Conservation (phyloP, 208 protist genomes). For the Porcisia deanei region DNA sequence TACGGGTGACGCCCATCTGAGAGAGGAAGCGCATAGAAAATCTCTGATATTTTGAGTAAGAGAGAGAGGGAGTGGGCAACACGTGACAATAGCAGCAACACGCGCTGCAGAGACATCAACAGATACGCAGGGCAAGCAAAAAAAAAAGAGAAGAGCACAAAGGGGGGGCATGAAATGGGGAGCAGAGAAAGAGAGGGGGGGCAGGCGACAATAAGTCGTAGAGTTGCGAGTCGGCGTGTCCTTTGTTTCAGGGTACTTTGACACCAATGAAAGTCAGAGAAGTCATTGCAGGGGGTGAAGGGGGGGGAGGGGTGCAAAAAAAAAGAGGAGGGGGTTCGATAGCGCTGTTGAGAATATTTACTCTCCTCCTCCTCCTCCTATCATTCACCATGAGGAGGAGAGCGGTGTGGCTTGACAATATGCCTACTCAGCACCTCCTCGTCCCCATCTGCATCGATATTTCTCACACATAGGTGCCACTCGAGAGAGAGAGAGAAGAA, state of each 20-base stretch:
- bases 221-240: neutral
- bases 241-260: neutral
- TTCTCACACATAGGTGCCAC: neutral
- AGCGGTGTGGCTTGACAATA: neutral
- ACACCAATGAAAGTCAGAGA: neutral
- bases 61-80: neutral
- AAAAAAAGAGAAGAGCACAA: neutral
- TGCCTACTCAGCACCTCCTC: neutral
- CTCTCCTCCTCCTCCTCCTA: neutral
- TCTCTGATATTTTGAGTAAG: conserved; percentile 4
- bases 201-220: neutral
- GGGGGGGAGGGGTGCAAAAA: neutral
- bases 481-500: neutral
- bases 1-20: conserved; percentile 77
- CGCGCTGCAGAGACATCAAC: too few species aligned
- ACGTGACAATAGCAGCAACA: neutral
- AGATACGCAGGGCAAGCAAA: neutral
- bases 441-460: neutral
- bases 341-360: neutral
- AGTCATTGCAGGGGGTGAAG: neutral
- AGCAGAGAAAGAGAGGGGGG: neutral
- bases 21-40: conserved; percentile 17
- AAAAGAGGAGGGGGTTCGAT: neutral
- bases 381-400: neutral
- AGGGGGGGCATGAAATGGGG: neutral